Percentiles rank a stretch among this genome's conserved stretches.
phyloP scores from a whole-genome alignment of 805 yeast genomes.

The Wickerhamia fluorescens region DNA sequence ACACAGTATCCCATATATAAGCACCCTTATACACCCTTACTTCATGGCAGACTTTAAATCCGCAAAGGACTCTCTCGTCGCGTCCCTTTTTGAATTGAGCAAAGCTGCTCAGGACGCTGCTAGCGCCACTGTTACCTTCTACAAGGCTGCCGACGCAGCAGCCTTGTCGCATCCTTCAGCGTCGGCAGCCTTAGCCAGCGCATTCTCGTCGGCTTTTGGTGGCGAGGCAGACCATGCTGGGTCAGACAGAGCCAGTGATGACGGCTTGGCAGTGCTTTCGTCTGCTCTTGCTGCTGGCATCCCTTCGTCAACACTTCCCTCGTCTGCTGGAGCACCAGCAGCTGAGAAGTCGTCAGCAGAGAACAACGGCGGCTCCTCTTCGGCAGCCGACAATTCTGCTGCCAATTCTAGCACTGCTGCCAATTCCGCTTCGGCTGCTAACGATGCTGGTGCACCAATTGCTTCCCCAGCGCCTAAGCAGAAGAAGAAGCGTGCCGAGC shows the following conservation, averaged over 20 bases:
- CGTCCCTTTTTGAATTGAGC: constrained; percentile 74
- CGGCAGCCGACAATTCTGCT: constrained; percentile 8
- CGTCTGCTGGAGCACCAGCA: not conserved
- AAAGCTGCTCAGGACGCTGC: constrained; percentile 87
- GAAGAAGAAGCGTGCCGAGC: constrained; percentile 45
- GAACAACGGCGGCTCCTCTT: not conserved
- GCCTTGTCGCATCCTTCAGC: constrained; percentile 38
- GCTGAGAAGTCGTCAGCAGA: too few relatives aligned
- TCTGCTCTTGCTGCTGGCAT: constrained; percentile 5
- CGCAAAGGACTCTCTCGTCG: constrained; percentile 43
- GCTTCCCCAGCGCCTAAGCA: constrained; percentile 25
- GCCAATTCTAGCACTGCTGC: constrained; percentile 11
- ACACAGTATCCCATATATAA: too few relatives aligned
- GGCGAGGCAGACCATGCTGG: too few relatives aligned
- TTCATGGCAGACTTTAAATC: constrained; percentile 11
- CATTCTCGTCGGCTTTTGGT: constrained; percentile 32
- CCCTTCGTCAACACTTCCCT: too few relatives aligned
- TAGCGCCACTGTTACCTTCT: constrained; percentile 68
- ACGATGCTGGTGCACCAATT: constrained; percentile 6
- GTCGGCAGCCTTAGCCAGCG: constrained; percentile 27
- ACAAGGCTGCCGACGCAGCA: constrained; percentile 44
- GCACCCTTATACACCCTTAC: too few relatives aligned
- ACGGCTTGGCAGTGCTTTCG: constrained; percentile 29
- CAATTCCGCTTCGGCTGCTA: constrained; percentile 10
- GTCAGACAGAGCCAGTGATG: too few relatives aligned